These are phyloP conservation scores for Chytriomyces confervae DNA, from an alignment of 192 early-diverging fungal genomes.

Conservation along the genomic window DNA sequence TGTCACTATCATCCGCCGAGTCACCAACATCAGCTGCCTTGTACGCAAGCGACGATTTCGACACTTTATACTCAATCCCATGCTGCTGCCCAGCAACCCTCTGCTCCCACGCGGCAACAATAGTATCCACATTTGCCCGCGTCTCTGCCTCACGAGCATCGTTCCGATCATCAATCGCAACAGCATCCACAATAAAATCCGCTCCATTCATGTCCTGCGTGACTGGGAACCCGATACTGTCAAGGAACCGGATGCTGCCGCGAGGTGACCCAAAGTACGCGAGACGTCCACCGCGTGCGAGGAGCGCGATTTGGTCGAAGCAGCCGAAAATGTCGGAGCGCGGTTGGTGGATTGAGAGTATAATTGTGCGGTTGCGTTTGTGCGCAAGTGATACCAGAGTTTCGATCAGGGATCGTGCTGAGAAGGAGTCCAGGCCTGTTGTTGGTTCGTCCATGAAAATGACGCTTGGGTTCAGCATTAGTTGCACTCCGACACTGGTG, in stretches of 20 bases:
- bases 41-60: neutral
- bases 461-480: conserved; percentile 70
- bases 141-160: conserved; percentile 32
- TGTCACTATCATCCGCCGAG: neutral
- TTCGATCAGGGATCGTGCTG: conserved; percentile 68
- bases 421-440: conserved; percentile 72
- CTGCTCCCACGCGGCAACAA: conserved; percentile 38
- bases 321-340: conserved; percentile 79
- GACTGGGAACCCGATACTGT: conserved; percentile 57
- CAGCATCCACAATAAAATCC: conserved; percentile 69
- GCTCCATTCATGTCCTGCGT: conserved; percentile 71
- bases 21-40: neutral
- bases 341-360: conserved; percentile 91
- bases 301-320: conserved; percentile 81
- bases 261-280: conserved; percentile 67
- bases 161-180: conserved; percentile 49
- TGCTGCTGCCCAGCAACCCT: neutral
- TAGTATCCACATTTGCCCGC: conserved; percentile 22
- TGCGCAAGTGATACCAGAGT: conserved; percentile 51
- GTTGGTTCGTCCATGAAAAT: conserved; percentile 62
- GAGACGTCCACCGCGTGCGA: conserved; percentile 70
- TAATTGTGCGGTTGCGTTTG: conserved; percentile 58
- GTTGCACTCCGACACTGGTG: conserved; percentile 79
- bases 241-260: conserved; percentile 61
- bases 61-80: neutral